Evolutionary conservation across 2,329 filamentous ascomycete species (phyloP), one percentile per base, ranked within the genome.

Genomic region (Dactylellina cionopaga): DNA sequence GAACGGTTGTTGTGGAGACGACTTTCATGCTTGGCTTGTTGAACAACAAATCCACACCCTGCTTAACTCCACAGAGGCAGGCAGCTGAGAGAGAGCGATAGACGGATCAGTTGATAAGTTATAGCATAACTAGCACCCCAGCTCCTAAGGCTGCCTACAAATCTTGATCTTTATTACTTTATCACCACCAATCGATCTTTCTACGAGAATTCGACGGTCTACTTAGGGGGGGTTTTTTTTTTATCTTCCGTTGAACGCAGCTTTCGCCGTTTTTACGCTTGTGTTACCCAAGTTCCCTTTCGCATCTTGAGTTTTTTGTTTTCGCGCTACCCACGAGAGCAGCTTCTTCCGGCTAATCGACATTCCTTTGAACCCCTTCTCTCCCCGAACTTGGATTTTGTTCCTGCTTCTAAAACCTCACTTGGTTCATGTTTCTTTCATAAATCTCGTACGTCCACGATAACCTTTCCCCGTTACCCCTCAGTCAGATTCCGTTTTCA

Each of bases 1-100:
- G 29, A 39, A 47, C 41, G 68, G 68, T 72, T 72, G 68, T 72
- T 72, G 68, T 72, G 68, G 68, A 65, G 68, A 72, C 68, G 52
- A 54, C 27, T 35, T 29, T 35, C 22, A 41, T 17, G 35, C 51
- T 49, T 56, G 60, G 47, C 56, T 64, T 71, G 58, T 64, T 71
- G 58, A 35, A 72, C 68, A 72, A 72, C 68, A 72, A 72, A 52
- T 49, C 66, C 27, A 44, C 62, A 15, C 46, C 56, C 41, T 37
- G 51, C 51, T n/a, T n/a, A n/a, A n/a, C n/a, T n/a, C n/a, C n/a
- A n/a, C n/a, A n/a, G n/a, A n/a, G n/a, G n/a, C n/a, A n/a, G n/a
- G n/a, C n/a, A n/a, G n/a, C n/a, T n/a, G n/a, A n/a, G n/a, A n/a
- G n/a, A n/a, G n/a, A n/a, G n/a, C n/a, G n/a, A n/a, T n/a, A 52